Conservation (phyloP, 1,139 yeast species). For the Citeromyces hawaiiensis region DNA sequence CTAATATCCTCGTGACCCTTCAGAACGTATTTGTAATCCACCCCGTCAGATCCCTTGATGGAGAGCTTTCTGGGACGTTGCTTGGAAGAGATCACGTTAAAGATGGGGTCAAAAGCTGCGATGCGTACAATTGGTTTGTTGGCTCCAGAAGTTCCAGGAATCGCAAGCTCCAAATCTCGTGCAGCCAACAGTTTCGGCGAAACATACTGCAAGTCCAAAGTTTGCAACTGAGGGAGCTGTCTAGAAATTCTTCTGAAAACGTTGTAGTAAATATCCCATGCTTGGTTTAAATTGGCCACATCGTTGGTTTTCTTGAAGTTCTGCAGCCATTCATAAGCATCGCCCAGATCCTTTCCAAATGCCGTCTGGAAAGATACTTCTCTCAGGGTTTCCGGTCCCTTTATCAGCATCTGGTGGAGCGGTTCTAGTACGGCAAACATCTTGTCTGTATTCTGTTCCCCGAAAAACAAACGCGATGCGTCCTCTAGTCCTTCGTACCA, state of each 20-base stretch:
- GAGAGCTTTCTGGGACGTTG: constrained; percentile 86
- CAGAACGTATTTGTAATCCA: constrained; percentile 64
- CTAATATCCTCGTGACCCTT: constrained; percentile 98
- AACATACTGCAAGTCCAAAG: constrained; percentile 82
- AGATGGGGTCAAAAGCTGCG: constrained; percentile 63
- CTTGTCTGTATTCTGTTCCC: constrained; percentile 88
- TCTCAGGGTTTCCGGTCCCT: constrained; percentile 86
- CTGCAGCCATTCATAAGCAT: constrained; percentile 89
- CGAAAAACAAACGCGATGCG: constrained; percentile 87
- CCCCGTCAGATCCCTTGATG: constrained; percentile 83
- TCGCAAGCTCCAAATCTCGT: constrained; percentile 71
- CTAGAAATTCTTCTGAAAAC: constrained; percentile 86
- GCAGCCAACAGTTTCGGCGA: constrained; percentile 83
- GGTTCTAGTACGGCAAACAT: constrained; percentile 92
- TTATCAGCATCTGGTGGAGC: constrained; percentile 65
- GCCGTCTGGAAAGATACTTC: constrained; percentile 91
- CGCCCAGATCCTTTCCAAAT: constrained; percentile 84
- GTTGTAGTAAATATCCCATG: constrained; percentile 94
- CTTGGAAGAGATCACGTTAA: constrained; percentile 86
- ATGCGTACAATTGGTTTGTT: constrained; percentile 72
- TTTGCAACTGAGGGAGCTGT: constrained; percentile 77
- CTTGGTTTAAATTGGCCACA: constrained; percentile 81
- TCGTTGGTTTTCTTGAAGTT: constrained; percentile 80
- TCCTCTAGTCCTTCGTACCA: constrained; percentile 98
- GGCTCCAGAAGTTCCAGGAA: constrained; percentile 87